Evolutionary conservation across 192 early-diverging fungal genomes (phyloP).

Genomic region (Lobosporangium transversale): DNA sequence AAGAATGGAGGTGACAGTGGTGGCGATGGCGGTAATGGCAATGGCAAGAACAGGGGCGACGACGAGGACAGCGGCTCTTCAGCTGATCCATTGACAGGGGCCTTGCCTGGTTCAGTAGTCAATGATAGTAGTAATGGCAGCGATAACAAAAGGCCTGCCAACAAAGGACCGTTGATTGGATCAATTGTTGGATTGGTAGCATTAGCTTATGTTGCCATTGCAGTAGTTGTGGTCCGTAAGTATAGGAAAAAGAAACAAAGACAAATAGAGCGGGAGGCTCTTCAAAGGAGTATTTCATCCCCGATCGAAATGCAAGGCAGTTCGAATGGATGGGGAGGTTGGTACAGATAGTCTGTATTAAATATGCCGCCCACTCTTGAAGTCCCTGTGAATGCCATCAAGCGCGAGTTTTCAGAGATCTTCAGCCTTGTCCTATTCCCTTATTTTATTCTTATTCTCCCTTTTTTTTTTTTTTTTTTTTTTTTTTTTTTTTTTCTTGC

Average conservation of each 20-base stretch:
- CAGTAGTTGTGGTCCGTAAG: conserved; percentile 20
- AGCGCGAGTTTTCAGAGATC: background rate
- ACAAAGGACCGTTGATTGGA: conserved; percentile 16
- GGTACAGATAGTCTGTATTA: conserved; percentile 8
- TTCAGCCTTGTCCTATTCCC: background rate
- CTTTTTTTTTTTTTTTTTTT: background rate
- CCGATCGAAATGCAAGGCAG: conserved; percentile 13
- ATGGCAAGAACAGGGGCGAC: conserved; percentile 2
- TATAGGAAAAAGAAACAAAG: conserved; percentile 6
- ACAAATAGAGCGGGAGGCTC: conserved; percentile 16
- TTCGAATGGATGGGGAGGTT: conserved; percentile 29
- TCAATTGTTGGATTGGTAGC: conserved; percentile 19
- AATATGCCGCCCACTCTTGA: no score
- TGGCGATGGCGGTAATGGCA: background rate
- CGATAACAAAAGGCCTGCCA: background rate
- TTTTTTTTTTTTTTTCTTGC: conserved; percentile 1
- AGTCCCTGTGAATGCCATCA: no score
- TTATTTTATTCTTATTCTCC: background rate
- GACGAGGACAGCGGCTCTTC: background rate
- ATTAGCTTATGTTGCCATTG: conserved; percentile 35
- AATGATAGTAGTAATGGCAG: background rate
- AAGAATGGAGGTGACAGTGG: background rate
- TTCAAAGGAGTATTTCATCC: conserved; percentile 19
- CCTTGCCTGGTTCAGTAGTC: background rate
- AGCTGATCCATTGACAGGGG: conserved; percentile 28